Conservation (phyloP, 108 stramenopile genomes). For the Skeletonema menzelii region DNA sequence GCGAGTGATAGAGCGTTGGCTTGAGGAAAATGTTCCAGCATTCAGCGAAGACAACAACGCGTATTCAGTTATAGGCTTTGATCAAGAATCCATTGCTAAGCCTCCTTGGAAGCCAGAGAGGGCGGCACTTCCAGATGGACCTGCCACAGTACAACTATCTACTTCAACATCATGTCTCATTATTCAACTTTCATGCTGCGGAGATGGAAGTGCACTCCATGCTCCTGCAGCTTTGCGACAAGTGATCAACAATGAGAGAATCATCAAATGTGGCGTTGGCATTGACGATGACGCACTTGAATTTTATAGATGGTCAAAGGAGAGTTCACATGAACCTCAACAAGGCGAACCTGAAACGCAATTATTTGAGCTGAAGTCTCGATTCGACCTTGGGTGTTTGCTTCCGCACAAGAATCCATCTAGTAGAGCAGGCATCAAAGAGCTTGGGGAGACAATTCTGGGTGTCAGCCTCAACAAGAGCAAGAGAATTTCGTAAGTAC, state of each 20-base stretch:
- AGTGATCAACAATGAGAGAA: slow-evolving; percentile 41
- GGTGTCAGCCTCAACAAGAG: slow-evolving; percentile 60
- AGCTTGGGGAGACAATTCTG: slow-evolving; percentile 42
- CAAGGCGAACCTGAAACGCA: slow-evolving; percentile 5
- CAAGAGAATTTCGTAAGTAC: neutral
- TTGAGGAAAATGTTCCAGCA: slow-evolving; percentile 43
- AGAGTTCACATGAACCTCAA: neutral
- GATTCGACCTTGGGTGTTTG: slow-evolving; percentile 64
- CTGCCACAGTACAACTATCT: slow-evolving; percentile 69
- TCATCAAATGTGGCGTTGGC: slow-evolving; percentile 62
- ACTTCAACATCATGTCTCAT: slow-evolving; percentile 59
- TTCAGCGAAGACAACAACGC: neutral
- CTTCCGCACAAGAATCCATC: slow-evolving; percentile 12
- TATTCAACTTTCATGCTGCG: slow-evolving; percentile 52
- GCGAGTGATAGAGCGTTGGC: slow-evolving; percentile 50
- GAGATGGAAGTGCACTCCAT: slow-evolving; percentile 38
- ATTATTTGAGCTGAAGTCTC: slow-evolving; percentile 44
- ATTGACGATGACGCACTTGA: slow-evolving; percentile 75
- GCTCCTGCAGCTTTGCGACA: slow-evolving; percentile 44
- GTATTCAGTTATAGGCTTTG: slow-evolving; percentile 38
- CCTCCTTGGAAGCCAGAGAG: slow-evolving; percentile 49
- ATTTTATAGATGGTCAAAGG: slow-evolving; percentile 39
- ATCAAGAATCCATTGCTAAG: slow-evolving; percentile 39
- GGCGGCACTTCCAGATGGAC: slow-evolving; percentile 44
- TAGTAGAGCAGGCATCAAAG: slow-evolving; percentile 46